phyloP scores from a whole-genome alignment of 1,284 basidiomycete genomes.

The Ganoderma lingzhi region DNA sequence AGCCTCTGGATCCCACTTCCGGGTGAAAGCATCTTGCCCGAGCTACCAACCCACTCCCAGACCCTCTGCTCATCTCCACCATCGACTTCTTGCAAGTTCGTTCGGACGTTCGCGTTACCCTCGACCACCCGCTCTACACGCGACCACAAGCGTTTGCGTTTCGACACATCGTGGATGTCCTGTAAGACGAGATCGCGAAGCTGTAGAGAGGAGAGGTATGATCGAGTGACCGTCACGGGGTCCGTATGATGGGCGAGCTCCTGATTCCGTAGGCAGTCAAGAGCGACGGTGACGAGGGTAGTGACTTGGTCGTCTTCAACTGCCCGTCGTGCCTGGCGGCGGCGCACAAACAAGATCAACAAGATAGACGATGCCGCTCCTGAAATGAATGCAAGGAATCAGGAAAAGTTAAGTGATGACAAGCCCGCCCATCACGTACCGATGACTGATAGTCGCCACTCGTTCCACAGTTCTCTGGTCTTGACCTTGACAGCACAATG shows the following conservation, averaged over 20 bases:
- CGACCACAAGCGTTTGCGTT: conserved; percentile 83
- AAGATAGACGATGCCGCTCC: conserved; percentile 33
- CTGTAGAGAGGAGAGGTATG: conserved; percentile 89
- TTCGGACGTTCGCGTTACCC: conserved; percentile 93
- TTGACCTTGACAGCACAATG: conserved; percentile 78
- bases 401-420: conserved; percentile 7
- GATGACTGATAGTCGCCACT: conserved; percentile 74
- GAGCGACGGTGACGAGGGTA: conserved; percentile 81
- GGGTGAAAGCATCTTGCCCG: conserved; percentile 42
- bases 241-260: conserved; percentile 88
- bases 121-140: conserved; percentile 91
- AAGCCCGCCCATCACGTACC: conserved; percentile 54
- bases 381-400: conserved; percentile 15
- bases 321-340: conserved; percentile 58
- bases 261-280: conserved; percentile 87
- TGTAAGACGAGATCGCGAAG: conserved; percentile 91
- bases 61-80: conserved; percentile 90
- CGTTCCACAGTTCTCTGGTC: conserved; percentile 68
- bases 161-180: conserved; percentile 77
- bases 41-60: conserved; percentile 82
- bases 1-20: conserved; percentile 29
- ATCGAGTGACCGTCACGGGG: conserved; percentile 78
- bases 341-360: conserved; percentile 38
- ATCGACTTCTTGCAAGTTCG: conserved; percentile 86
- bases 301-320: conserved; percentile 78